Base-by-base conservation (phyloP, 2,329 filamentous ascomycete species). In the Ceratocystis alfenasii region DNA sequence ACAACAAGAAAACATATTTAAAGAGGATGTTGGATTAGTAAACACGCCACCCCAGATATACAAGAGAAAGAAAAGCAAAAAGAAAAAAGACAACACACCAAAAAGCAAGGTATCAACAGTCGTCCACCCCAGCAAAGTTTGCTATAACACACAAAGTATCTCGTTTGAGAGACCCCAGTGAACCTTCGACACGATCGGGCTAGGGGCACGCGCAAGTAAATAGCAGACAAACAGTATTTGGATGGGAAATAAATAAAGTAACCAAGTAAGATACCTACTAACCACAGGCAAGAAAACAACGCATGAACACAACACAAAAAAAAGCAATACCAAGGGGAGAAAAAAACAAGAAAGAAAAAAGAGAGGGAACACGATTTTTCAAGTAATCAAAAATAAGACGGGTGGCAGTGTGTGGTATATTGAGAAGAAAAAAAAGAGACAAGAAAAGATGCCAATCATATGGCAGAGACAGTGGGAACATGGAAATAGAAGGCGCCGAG, bases 401-500 rank as follows among this genome's bases (percentile, higher is more conserved):
- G 33, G 33, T 64, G 50, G 50, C 50, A 64, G 63, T 57, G 63
- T 50, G 62, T 61, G 55, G 64, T 60, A 65, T 60, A 65, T 60
- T 65, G 64, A 60, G 28, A 46, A 55, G 50, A 25, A 17, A 36
- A 60, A 59, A 65, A 65, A 60, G 48, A 57, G 48, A 64, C 46
- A 64, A 57, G 48, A 55, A 64, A 64, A 64, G 1, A 15, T 22
- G 53, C 53, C 53, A 3, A 59, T 36, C 53, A 59, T 36, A 59
- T 59, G 53, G 53, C 33, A 59, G 12, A 22, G 28, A 59, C 53
- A 59, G 53, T 36, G 30, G 53, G 30, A 33, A 22, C 17, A 45
- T 62, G n/a, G 41, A 62, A 44, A 36, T 17, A 45, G 28, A 45
- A 44, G 41, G 33, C 22, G 33, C 33, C 41, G 59, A 22, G 10